Conservation (phyloP, 129 eudicot genomes). For the Pseudognaphalium luteoalbum region DNA sequence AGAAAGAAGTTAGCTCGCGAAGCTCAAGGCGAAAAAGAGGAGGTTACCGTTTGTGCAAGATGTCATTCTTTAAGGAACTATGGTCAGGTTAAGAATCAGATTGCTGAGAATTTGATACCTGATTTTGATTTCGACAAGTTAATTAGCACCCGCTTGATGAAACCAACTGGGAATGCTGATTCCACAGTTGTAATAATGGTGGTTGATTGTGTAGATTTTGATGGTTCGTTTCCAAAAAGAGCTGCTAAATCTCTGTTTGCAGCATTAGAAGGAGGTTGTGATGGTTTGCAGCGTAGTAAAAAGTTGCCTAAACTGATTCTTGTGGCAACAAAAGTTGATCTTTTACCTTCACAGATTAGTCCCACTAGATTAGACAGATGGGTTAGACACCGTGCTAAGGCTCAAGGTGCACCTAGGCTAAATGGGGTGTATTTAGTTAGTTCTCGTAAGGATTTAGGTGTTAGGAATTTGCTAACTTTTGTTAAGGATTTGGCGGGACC, state of each 20-base stretch:
- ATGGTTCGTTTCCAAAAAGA: slow-evolving; percentile 93
- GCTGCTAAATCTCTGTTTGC: slow-evolving; percentile 85
- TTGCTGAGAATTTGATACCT: slow-evolving; percentile 86
- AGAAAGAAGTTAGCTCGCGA: slow-evolving; percentile 72
- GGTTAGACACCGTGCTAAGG: slow-evolving; percentile 93
- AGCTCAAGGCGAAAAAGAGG: slow-evolving; percentile 62
- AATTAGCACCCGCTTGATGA: slow-evolving; percentile 80
- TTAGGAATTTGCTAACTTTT: slow-evolving; percentile 72
- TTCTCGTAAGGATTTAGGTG: slow-evolving; percentile 88
- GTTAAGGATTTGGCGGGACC: slow-evolving; percentile 92
- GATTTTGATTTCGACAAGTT: slow-evolving; percentile 90
- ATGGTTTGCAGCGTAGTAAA: slow-evolving; percentile 45
- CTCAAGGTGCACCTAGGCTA: slow-evolving; percentile 85
- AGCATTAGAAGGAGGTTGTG: slow-evolving; percentile 52
- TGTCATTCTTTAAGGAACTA: slow-evolving; percentile 90
- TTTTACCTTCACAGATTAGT: slow-evolving; percentile 86
- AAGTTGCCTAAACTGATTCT: slow-evolving; percentile 86
- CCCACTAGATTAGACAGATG: slow-evolving; percentile 93
- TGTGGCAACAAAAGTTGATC: slow-evolving; percentile 94
- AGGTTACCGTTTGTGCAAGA: slow-evolving; percentile 89
- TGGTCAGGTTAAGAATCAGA: slow-evolving; percentile 86
- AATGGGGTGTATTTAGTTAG: slow-evolving; percentile 91
- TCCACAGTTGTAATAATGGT: slow-evolving; percentile 90
- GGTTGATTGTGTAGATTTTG: slow-evolving; percentile 96
- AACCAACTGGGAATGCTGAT: slow-evolving; percentile 74